A percentile compares a stretch with the other conserved stretches of the same genome.
These are phyloP conservation scores for Starmerella roubikii DNA, from an alignment of 805 yeast genomes.

Conservation along the genomic window DNA sequence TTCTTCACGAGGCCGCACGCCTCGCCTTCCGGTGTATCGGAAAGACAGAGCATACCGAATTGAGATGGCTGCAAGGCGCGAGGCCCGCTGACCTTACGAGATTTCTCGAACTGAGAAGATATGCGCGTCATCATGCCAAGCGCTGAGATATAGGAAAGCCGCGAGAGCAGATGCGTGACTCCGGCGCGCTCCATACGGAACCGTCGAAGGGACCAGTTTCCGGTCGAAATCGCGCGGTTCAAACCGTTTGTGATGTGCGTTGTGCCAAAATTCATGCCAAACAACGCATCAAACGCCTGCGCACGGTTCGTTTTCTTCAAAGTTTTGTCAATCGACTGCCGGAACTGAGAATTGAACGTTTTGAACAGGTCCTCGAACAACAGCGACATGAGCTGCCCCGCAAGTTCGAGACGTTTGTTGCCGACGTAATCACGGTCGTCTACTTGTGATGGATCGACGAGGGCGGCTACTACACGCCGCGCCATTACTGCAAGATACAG, in stretches of 20 bases:
- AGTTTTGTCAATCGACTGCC: slow-evolving; percentile 85
- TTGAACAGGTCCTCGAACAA: slow-evolving; percentile 94
- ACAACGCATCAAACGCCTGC: slow-evolving; percentile 83
- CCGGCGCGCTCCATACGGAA: slow-evolving; percentile 99
- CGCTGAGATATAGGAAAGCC: slow-evolving; percentile 86
- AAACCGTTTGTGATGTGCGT: slow-evolving; percentile 87
- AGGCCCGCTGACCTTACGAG: slow-evolving; percentile 96
- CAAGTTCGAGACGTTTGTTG: slow-evolving; percentile 89
- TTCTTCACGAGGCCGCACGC: slow-evolving; percentile 98
- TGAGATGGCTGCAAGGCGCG: slow-evolving; percentile 98
- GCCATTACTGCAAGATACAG: slow-evolving; percentile 93
- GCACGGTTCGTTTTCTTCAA: slow-evolving; percentile 89
- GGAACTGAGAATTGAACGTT: slow-evolving; percentile 88
- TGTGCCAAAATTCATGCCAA: slow-evolving; percentile 81
- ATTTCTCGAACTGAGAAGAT: slow-evolving; percentile 96
- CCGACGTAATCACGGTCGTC: slow-evolving; percentile 98
- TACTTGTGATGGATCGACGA: slow-evolving; percentile 87
- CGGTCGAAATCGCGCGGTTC: slow-evolving; percentile 94
- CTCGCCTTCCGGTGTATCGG: slow-evolving; percentile 99
- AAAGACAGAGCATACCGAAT: slow-evolving; percentile 96
- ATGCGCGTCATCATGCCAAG: slow-evolving; percentile 99
- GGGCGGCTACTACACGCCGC: slow-evolving; percentile 87
- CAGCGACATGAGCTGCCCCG: slow-evolving; percentile 92
- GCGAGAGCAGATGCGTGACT: slow-evolving; percentile 88
- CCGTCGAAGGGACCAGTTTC: slow-evolving; percentile 97